Percentiles rank a stretch among this genome's conserved stretches.
These are phyloP conservation scores for Lachancea quebecensis DNA, from an alignment of 805 yeast species.

Conservation along the genomic window DNA sequence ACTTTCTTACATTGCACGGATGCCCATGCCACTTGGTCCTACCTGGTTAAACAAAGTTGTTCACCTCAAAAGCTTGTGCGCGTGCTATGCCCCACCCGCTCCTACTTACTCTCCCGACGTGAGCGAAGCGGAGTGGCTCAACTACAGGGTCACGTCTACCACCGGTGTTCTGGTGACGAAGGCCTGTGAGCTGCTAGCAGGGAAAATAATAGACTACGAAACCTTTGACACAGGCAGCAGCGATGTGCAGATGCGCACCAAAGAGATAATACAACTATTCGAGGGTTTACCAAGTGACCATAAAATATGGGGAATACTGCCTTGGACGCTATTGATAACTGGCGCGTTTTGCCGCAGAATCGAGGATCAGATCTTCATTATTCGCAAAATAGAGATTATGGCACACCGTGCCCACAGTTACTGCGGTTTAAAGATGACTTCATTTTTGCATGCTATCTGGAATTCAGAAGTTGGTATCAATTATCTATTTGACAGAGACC, in stretches of 20 bases:
- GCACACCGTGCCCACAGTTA: conserved; percentile 20
- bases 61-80: conserved; percentile 9
- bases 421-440: conserved; percentile 14
- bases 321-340: conserved; percentile 10
- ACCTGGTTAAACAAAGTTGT: conserved; percentile 9
- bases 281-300: conserved; percentile 9
- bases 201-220: conserved; percentile 10
- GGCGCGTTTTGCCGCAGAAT: conserved; percentile 9
- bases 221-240: conserved; percentile 2
- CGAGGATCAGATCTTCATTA: conserved; percentile 10
- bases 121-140: conserved; percentile 3
- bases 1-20: conserved; percentile 32
- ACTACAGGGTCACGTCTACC: conserved; percentile 8
- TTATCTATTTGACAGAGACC: conserved; percentile 12
- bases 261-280: conserved; percentile 7
- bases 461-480: conserved; percentile 12
- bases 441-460: conserved; percentile 17
- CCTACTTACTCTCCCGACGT: neutral
- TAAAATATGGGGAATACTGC: conserved; percentile 13
- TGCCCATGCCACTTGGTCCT: conserved; percentile 12
- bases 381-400: conserved; percentile 12
- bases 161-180: conserved; percentile 12
- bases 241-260: conserved; percentile 7
- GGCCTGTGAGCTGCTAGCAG: conserved; percentile 9
- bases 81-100: conserved; percentile 10